Conservation (phyloP, 768 basidiomycete genomes). For the Rickenella mellea region DNA sequence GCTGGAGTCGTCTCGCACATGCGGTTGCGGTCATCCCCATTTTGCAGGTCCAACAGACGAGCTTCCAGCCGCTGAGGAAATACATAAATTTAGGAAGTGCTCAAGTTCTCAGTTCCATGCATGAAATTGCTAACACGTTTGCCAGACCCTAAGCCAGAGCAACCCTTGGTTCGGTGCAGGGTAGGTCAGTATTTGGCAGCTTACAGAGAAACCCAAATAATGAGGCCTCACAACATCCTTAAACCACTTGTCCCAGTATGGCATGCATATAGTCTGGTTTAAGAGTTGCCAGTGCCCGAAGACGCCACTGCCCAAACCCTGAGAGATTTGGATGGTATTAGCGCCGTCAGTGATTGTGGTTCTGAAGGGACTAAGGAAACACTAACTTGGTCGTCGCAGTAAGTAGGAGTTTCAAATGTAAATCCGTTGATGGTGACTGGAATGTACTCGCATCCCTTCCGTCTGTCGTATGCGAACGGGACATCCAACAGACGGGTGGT, state of each 20-base stretch:
- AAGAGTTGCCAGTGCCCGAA: conserved; percentile 7
- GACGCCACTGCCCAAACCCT: too few species aligned
- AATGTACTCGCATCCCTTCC: conserved; percentile 9
- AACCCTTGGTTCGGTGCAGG: too few species aligned
- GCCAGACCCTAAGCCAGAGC: too few species aligned
- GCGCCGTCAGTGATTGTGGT: not conserved
- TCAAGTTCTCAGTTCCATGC: too few species aligned
- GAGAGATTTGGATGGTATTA: not conserved
- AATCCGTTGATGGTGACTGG: conserved; percentile 7
- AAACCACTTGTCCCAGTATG: conserved; percentile 4
- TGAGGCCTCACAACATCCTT: conserved; percentile 10
- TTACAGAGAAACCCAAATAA: too few species aligned
- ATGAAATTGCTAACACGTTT: too few species aligned
- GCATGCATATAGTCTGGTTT: conserved; percentile 5
- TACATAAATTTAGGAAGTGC: too few species aligned
- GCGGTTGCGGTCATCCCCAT: conserved; percentile 14
- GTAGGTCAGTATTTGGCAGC: too few species aligned
- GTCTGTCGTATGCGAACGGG: conserved; percentile 6
- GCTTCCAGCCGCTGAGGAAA: conserved; percentile 10
- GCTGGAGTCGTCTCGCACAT: conserved; percentile 13
- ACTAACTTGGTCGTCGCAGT: conserved; percentile 7
- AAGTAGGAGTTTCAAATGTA: conserved; percentile 3
- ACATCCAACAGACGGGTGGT: conserved; percentile 9
- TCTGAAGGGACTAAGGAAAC: too few species aligned
- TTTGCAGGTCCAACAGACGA: conserved; percentile 10